Conservation (phyloP, 2,329 filamentous ascomycete genomes). For the Coleophoma crateriformis region DNA sequence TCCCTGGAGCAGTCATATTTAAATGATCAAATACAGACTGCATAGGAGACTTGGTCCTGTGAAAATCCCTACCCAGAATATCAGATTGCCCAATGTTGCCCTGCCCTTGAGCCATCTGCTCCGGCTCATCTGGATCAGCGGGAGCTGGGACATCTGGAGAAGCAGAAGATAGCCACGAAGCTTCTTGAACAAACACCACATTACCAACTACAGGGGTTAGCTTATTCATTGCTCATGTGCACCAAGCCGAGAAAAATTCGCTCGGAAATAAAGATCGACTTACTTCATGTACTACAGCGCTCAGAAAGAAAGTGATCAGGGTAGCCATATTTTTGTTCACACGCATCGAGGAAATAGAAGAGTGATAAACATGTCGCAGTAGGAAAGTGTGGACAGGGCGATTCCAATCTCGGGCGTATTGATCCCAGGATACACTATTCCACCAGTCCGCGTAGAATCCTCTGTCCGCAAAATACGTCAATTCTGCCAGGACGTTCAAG, state of each 20-base stretch:
- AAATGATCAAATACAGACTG: constrained; percentile 55
- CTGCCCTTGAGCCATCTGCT: constrained; percentile 59
- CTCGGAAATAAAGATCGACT: no score
- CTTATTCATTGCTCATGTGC: no score
- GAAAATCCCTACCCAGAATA: constrained; percentile 78
- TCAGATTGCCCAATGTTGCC: constrained; percentile 62
- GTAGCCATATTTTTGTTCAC: constrained; percentile 67
- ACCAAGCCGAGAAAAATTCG: no score
- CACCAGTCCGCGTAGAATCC: constrained; percentile 65
- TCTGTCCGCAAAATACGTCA: constrained; percentile 72
- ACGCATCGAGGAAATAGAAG: constrained; percentile 66
- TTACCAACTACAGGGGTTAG: constrained; percentile 43
- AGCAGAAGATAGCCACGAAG: constrained; percentile 67
- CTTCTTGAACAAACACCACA: constrained; percentile 78
- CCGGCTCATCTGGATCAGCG: constrained; percentile 61
- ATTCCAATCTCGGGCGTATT: constrained; percentile 79
- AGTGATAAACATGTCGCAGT: constrained; percentile 74
- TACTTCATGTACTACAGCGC: constrained; percentile 59
- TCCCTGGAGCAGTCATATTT: not conserved
- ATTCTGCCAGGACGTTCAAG: constrained; percentile 69
- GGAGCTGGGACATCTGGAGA: constrained; percentile 71
- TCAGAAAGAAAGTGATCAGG: constrained; percentile 69
- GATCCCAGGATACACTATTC: constrained; percentile 64
- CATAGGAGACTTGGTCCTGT: constrained; percentile 66
- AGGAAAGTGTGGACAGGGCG: constrained; percentile 75